These are phyloP conservation scores for Aspergillus clavatus DNA, from an alignment of 2,329 filamentous ascomycete genomes.

Conservation along the genomic window DNA sequence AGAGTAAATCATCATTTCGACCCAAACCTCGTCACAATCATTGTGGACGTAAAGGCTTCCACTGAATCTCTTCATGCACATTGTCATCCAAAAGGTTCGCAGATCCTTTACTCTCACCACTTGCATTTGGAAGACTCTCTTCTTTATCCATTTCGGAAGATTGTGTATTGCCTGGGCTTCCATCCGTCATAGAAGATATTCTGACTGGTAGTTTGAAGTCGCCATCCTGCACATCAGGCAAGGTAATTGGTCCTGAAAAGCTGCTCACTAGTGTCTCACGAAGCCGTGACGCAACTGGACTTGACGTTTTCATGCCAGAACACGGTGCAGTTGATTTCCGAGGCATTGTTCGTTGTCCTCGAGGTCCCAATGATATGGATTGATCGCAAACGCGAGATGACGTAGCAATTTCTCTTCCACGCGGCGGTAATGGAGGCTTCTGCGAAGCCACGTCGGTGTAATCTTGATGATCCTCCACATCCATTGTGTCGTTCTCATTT, in stretches of 20 bases:
- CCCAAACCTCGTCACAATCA: too few relatives aligned
- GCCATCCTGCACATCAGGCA: neutral
- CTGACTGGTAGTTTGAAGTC: neutral
- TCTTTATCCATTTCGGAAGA: neutral
- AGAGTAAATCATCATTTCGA: too few relatives aligned
- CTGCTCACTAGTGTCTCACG: neutral
- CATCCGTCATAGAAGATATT: neutral
- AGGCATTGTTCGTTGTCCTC: conserved; percentile 54
- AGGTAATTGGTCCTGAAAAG: neutral
- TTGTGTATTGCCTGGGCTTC: neutral
- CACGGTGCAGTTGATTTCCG: conserved; percentile 53
- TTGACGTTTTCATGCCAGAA: neutral
- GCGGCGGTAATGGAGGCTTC: conserved; percentile 24
- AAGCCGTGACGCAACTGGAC: neutral
- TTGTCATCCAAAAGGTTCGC: conserved; percentile 24
- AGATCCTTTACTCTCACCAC: neutral
- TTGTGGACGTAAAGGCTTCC: conserved; percentile 30
- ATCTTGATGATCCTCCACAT: conserved; percentile 11
- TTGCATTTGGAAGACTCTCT: too few relatives aligned
- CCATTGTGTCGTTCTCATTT: conserved; percentile 12
- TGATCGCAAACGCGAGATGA: too few relatives aligned
- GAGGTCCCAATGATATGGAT: neutral
- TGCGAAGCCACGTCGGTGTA: conserved; percentile 3
- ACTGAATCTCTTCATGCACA: conserved; percentile 20
- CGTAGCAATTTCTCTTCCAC: too few relatives aligned